phyloP scores from a whole-genome alignment of 192 early-diverging fungal genomes.

The Coemansia sp. region DNA sequence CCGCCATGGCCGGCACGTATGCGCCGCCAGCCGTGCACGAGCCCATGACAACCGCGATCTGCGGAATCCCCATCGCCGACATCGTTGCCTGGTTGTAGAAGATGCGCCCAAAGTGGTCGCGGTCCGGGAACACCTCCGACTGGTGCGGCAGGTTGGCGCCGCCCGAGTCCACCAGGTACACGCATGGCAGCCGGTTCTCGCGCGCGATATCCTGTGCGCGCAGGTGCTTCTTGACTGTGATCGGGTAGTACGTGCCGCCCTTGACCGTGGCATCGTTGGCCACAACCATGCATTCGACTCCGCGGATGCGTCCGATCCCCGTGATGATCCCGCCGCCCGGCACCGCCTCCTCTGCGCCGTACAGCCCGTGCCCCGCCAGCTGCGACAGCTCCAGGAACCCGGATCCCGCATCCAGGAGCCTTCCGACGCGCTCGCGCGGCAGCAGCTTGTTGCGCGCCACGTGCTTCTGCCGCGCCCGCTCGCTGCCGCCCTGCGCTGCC shows the following conservation, averaged over 20 bases:
- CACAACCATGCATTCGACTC: constrained; percentile 93
- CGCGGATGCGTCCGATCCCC: constrained; percentile 92
- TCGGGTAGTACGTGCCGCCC: constrained; percentile 96
- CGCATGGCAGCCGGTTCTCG: constrained; percentile 92
- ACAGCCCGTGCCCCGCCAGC: constrained; percentile 86
- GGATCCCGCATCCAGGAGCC: constrained; percentile 59
- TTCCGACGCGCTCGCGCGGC: constrained; percentile 74
- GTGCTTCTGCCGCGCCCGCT: constrained; percentile 81
- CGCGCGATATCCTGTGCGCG: constrained; percentile 94
- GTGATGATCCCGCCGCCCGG: constrained; percentile 84
- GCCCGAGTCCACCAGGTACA: constrained; percentile 94
- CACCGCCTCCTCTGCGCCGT: constrained; percentile 80
- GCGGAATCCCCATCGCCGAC: constrained; percentile 82
- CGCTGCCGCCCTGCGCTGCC: constrained; percentile 72
- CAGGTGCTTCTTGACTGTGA: constrained; percentile 95
- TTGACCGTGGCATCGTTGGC: constrained; percentile 98
- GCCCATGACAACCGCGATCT: constrained; percentile 96
- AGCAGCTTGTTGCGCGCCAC: constrained; percentile 82
- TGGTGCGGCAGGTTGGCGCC: constrained; percentile 94
- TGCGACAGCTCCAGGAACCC: constrained; percentile 95
- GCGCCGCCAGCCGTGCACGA: constrained; percentile 97
- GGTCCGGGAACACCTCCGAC: constrained; percentile 94
- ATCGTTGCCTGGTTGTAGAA: constrained; percentile 92
- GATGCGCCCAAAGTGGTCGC: constrained; percentile 91
- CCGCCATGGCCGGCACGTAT: constrained; percentile 98